Percentiles rank a stretch among this genome's conserved stretches.
These are phyloP conservation scores for Afroboletus lepidellus DNA, from an alignment of 1,284 basidiomycete species.

Conservation along the genomic window DNA sequence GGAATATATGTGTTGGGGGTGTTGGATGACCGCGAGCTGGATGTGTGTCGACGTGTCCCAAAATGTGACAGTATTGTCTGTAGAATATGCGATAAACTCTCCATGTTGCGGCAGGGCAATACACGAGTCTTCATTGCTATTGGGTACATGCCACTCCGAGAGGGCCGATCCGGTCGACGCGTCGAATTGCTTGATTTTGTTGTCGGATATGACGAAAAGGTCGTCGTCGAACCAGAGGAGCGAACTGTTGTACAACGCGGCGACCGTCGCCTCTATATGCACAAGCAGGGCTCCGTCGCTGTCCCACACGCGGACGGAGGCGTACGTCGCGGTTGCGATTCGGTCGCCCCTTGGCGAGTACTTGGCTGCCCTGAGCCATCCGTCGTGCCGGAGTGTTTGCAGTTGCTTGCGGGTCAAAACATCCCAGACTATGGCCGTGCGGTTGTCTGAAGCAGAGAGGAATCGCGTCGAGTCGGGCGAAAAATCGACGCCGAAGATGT, in stretches of 20 bases:
- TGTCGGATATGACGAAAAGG: too few relatives aligned
- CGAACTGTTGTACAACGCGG: neutral
- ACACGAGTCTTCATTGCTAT: neutral
- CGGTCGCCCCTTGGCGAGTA: neutral
- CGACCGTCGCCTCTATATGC: neutral
- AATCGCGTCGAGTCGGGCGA: too few relatives aligned
- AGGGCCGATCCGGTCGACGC: neutral
- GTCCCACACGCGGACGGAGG: neutral
- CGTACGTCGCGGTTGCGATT: neutral
- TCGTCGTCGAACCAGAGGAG: too few relatives aligned
- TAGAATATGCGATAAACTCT: neutral
- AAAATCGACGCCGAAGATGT: neutral
- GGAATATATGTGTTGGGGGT: neutral
- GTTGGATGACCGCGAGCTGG: neutral
- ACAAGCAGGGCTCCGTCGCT: neutral
- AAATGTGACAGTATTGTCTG: neutral
- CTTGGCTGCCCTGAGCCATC: neutral
- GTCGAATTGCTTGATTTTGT: neutral
- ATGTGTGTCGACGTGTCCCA: neutral
- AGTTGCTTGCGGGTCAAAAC: neutral
- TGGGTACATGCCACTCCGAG: neutral
- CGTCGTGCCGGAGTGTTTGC: too few relatives aligned
- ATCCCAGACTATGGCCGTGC: neutral
- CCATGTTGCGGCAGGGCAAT: neutral
- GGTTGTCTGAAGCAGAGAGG: too few relatives aligned